Base-by-base conservation (phyloP, 2,329 filamentous ascomycete species). In the Colletotrichum camelliae region DNA sequence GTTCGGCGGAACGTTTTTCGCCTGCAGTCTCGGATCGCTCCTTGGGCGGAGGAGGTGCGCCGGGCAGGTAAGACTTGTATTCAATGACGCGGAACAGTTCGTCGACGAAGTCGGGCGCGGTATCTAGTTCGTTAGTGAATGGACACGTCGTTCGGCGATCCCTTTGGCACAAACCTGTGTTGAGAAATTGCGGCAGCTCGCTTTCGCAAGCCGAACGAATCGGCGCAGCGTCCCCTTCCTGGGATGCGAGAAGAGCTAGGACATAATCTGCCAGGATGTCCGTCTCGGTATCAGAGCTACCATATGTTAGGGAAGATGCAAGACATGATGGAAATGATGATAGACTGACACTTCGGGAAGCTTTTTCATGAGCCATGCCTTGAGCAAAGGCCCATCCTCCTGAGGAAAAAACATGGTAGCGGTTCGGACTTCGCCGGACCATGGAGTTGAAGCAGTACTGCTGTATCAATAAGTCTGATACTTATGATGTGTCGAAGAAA, bases 221-320 rank as follows among this genome's bases (percentile, higher is more conserved):
- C 24, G 90, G 88, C n/a, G 89, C 88, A 55, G 89, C 86, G 67
- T 91, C 88, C 77, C 93, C 93, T 78, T 95, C 93, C 77, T 94
- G 92, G 70, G 78, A 78, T 77, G 91, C 91, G 61, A 96, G 86
- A 24, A 97, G 89, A 8, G 94, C 94, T 77, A 96, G 88, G n/a
- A 96, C 93, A 82, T 96, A 97, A 80, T 97, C 95, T 62, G 94
- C 94, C 4, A 97, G 91, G 7, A 96, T 94, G 80, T 96, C 94
- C 37, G 93, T 91, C 82, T 97, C 95, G 67, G 94, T 94, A 80
- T 96, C 94, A 33, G 94, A 95, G 69, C 94, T 95, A 77, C 33
- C 64, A n/a, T 70, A 62, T 31, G 24, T 13, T 33, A 24, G n/a
- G 31, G 60, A 24, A 16, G 64, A 58, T 29, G 13, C 18, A 29